Base-by-base conservation (phyloP, 768 basidiomycete species). In the Serendipita indica region DNA sequence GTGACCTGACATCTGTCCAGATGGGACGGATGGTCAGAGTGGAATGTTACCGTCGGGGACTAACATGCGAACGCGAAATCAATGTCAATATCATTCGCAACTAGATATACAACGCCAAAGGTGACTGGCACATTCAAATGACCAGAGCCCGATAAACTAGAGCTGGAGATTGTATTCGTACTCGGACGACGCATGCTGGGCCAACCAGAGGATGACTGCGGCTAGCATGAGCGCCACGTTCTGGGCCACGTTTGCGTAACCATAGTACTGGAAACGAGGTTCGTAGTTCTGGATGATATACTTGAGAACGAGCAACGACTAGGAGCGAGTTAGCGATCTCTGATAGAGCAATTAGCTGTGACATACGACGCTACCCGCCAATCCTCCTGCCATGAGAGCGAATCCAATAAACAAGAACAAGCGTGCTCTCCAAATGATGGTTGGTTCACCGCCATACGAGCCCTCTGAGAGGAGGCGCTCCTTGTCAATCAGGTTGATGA, bases 291-390 rank as follows among this genome's bases (percentile, higher is more conserved):
- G 75, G 34, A 97, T 70, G 64, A 92, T 68, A 67, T 98, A 98
- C 70, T 97, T 97, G 67, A 98, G 75, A 57, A 97, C 81, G 33
- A 94, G 74, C 7, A 96, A 76, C 13, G 86, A 85, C 93, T 97
- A 68, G 16, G 16, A n/a, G 5, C 27, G 41, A n/a, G 16, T n/a
- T 6, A 25, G 16, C 41, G 41, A 10, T 37, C 10, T 10, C 35
- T 1, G 32, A 13, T 37, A 57, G 25, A 3, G 2, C 43, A n/a
- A 34, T 0, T 14, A 41, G 57, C 39, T 54, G 39, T 7, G 49
- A 81, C 92, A 65, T 67, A 97, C 93, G 68, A 96, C 81, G 67
- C 91, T 93, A 54, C 94, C 96, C n/a, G 94, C 96, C 43, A 98
- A 68, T 0, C 96, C 96, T 5, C 96, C 94, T 1, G 96, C 96